Evolutionary conservation across 2,329 filamentous ascomycete species (phyloP), one percentile per base, ranked within the genome.

Genomic region (Cylindrodendrum hubeiense): DNA sequence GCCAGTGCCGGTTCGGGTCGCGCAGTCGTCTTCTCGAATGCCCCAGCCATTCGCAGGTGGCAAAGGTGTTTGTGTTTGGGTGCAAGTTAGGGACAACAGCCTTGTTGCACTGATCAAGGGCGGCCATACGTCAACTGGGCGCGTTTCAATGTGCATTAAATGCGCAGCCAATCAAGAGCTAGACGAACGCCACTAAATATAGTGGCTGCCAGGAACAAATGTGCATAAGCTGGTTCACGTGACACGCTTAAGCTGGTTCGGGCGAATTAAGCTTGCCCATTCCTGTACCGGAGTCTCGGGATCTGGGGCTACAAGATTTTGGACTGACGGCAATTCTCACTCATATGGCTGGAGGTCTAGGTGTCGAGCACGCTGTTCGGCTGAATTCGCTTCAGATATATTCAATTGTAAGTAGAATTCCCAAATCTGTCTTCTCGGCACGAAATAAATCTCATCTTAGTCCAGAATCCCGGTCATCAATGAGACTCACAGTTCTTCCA

Each of bases 401-500:
- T 43, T 26, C 30, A 52, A 66, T 62, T 66, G 21, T 30, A 30
- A 56, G 50, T 43, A 28, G 30, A 60, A n/a, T 64, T 66, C 49
- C 63, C 30, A 66, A 54, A 22, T 63, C 30, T 26, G 5, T n/a
- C 21, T 15, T 43, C 9, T 28, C 5, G 37, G 8, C 21, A 12
- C 22, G 34, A 47, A 39, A 6, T 19, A 17, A 43, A 33, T 21
- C 56, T 65, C 13, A 57, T 39, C 19, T 28, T 33, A 22, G 34
- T 63, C 30, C 46, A 67, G 67, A 60, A 62, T 34, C 49, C 30
- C 26, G 50, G 60, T 54, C 51, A 60, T 47, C 53, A 19, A 76
- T 74, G 74, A 71, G 71, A 56, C 67, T 67, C 55, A 65, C 55
- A 51, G 58, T 67, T 37, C 55, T 76, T 46, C 59, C 71, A 44